Conservation (phyloP, 441 rosid genomes). For the Populus hybrid region DNA sequence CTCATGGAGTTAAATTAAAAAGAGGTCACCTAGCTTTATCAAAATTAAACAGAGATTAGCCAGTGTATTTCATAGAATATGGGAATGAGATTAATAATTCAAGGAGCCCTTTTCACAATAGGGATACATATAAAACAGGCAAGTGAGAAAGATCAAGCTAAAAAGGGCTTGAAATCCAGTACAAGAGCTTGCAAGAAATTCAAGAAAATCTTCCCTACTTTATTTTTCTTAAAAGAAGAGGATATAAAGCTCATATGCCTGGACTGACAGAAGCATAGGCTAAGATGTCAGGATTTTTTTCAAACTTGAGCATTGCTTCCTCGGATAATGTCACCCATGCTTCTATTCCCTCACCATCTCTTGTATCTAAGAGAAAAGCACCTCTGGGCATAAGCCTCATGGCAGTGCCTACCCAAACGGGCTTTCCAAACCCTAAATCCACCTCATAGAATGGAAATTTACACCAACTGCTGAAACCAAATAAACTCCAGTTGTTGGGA, state of each 20-base stretch:
- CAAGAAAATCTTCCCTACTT: neutral
- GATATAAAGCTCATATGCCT: neutral
- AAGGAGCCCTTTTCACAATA: too few relatives aligned
- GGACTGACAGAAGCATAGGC: constrained; percentile 15
- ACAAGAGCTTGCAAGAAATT: too few relatives aligned
- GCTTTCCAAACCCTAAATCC: constrained; percentile 35
- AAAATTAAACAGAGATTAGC: too few relatives aligned
- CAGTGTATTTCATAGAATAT: too few relatives aligned
- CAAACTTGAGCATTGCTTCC: constrained; percentile 22
- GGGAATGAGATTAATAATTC: too few relatives aligned
- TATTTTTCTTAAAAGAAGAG: neutral
- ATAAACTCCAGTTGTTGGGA: neutral
- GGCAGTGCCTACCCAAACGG: constrained; percentile 15
- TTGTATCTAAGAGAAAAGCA: neutral
- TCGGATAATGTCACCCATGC: constrained; percentile 23
- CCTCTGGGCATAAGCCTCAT: neutral
- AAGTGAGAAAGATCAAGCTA: neutral
- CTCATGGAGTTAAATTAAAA: too few relatives aligned
- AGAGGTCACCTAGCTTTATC: too few relatives aligned
- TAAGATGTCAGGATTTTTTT: constrained; percentile 13
- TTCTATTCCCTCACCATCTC: constrained; percentile 33
- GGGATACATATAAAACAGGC: neutral
- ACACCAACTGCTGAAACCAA: constrained; percentile 24
- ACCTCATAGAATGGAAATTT: constrained; percentile 24
- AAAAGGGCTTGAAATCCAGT: neutral